These are phyloP conservation scores for Salix viminalis DNA, from an alignment of 345 rosid genomes.

Conservation along the genomic window DNA sequence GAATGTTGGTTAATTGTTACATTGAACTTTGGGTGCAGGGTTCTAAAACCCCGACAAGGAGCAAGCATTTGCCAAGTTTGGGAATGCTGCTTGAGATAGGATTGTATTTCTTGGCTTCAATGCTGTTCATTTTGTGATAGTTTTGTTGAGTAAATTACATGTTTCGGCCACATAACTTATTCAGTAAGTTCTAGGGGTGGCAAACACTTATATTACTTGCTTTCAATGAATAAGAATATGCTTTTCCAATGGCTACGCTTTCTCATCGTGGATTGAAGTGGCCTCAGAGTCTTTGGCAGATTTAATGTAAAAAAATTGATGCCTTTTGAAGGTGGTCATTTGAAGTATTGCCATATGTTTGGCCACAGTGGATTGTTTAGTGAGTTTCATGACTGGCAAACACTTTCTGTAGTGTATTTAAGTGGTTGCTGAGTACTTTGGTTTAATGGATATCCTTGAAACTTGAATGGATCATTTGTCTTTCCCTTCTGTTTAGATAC, in stretches of 20 bases:
- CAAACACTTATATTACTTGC: neutral
- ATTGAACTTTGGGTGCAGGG: neutral
- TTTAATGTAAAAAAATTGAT: neutral
- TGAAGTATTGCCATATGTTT: neutral
- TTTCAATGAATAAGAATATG: neutral
- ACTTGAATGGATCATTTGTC: neutral
- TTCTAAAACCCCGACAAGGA: neutral
- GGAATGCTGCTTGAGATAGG: neutral
- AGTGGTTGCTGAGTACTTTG: neutral
- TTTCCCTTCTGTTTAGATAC: neutral
- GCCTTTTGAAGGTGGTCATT: neutral
- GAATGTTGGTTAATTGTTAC: neutral
- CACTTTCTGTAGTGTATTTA: neutral
- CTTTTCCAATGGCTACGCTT: neutral
- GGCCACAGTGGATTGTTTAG: neutral
- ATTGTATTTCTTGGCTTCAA: neutral
- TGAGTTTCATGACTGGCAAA: neutral
- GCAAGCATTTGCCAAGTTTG: neutral
- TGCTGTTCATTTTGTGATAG: neutral
- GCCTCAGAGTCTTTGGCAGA: neutral
- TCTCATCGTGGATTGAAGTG: neutral
- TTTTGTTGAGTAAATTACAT: neutral
- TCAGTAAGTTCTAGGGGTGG: neutral
- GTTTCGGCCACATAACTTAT: neutral
- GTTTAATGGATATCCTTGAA: neutral